Percentiles rank a stretch among this genome's conserved stretches.
These are phyloP conservation scores for Venturia pyrina DNA, from an alignment of 2,329 filamentous ascomycete genomes.

Conservation along the genomic window DNA sequence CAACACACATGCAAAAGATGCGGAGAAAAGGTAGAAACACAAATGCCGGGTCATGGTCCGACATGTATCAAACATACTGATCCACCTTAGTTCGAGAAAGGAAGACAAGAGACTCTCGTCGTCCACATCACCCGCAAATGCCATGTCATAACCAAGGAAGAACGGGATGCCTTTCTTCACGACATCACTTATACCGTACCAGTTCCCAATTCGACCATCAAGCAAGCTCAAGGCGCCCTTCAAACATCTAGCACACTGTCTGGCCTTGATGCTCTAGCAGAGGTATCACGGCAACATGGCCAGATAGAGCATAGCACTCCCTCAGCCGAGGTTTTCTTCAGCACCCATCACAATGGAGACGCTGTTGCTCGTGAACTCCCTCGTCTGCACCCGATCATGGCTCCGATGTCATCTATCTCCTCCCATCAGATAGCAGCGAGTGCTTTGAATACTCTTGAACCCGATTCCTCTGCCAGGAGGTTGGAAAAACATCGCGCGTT, in stretches of 20 bases:
- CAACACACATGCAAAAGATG: constrained; percentile 84
- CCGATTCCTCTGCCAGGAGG: background rate
- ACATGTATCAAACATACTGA: background rate
- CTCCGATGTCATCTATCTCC: background rate
- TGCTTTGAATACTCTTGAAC: background rate
- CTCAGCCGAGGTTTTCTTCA: constrained; percentile 5
- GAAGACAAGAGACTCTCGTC: constrained; percentile 71
- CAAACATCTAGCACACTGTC: constrained; percentile 48
- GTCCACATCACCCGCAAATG: constrained; percentile 81
- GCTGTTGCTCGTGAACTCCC: background rate
- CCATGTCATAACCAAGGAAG: constrained; percentile 62
- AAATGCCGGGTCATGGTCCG: background rate
- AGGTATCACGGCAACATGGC: constrained; percentile 68
- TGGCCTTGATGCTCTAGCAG: constrained; percentile 74
- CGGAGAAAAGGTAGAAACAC: constrained; percentile 53
- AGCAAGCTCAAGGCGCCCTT: constrained; percentile 12
- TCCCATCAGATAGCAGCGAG: constrained; percentile 1
- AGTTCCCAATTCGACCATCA: constrained; percentile 12
- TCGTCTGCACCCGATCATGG: background rate
- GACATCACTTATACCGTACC: background rate
- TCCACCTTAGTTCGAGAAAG: constrained; percentile 60
- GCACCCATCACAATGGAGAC: background rate
- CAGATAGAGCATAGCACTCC: constrained; percentile 48
- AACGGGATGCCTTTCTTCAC: constrained; percentile 26
- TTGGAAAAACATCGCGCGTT: background rate